phyloP scores from a whole-genome alignment of 2,329 filamentous ascomycete genomes.

The Aspergillus glaucus region DNA sequence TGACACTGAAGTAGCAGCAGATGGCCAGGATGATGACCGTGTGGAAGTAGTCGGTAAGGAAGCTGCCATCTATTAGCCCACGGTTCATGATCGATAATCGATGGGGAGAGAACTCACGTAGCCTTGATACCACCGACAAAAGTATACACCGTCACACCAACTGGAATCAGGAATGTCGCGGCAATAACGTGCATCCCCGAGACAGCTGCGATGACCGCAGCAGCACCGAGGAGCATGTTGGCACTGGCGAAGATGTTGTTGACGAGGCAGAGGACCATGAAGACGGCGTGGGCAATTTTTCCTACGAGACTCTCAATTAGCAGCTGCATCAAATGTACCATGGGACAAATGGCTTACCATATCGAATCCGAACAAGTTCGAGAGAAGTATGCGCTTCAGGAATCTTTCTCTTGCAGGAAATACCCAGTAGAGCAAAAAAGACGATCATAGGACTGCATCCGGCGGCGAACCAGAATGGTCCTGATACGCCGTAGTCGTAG shows the following conservation, averaged over 20 bases:
- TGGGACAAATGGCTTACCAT: slow-evolving; percentile 27
- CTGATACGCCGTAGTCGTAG: slow-evolving; percentile 50
- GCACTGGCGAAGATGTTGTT: slow-evolving; percentile 51
- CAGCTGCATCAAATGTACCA: neutral
- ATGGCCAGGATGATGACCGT: slow-evolving; percentile 51
- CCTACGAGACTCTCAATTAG: slow-evolving; percentile 13
- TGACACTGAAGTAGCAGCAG: slow-evolving; percentile 44
- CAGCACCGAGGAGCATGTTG: slow-evolving; percentile 48
- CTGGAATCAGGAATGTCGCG: slow-evolving; percentile 41
- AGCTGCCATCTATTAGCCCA: slow-evolving; percentile 13
- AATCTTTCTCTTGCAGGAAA: slow-evolving; percentile 48
- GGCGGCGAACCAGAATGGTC: slow-evolving; percentile 54
- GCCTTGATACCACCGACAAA: slow-evolving; percentile 38
- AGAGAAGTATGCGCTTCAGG: slow-evolving; percentile 51
- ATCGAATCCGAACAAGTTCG: slow-evolving; percentile 49
- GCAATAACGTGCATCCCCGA: slow-evolving; percentile 48
- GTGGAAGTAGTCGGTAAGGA: slow-evolving; percentile 50
- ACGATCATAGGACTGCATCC: slow-evolving; percentile 53
- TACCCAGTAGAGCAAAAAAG: slow-evolving; percentile 48
- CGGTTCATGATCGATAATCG: too few species aligned
- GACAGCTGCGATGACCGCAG: slow-evolving; percentile 39
- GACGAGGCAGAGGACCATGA: slow-evolving; percentile 47
- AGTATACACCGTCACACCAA: slow-evolving; percentile 36
- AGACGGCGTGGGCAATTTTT: slow-evolving; percentile 44
- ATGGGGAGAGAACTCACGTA: slow-evolving; percentile 16